These are phyloP conservation scores for Ambrosiella cleistominuta DNA, from an alignment of 2,329 filamentous ascomycete species.

Conservation along the genomic window DNA sequence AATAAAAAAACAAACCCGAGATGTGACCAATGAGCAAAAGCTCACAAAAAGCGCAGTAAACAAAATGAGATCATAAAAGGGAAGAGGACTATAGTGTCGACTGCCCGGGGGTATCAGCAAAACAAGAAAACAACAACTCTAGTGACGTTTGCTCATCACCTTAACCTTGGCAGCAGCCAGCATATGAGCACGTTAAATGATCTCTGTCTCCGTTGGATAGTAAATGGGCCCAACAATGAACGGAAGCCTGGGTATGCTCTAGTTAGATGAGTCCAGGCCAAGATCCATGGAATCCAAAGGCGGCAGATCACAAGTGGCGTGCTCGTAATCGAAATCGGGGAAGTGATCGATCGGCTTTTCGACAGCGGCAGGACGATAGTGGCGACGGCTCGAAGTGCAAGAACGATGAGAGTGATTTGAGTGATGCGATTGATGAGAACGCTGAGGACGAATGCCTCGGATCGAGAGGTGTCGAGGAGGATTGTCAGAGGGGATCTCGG, in stretches of 20 bases:
- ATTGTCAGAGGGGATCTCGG: conserved; percentile 12
- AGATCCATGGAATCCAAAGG: not conserved
- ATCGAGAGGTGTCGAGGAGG: conserved; percentile 8
- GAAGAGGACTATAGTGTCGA: not conserved
- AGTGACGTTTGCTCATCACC: conserved; percentile 3
- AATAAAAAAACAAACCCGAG: not conserved
- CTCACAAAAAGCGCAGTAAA: not conserved
- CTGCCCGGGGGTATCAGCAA: not conserved
- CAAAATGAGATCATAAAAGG: conserved; percentile 1
- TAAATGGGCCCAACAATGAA: conserved; percentile 3
- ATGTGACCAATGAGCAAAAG: not conserved
- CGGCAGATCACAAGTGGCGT: conserved; percentile 1
- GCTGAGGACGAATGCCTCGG: not conserved
- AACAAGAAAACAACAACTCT: not conserved
- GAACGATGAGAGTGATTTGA: not conserved
- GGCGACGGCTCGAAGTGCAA: not conserved
- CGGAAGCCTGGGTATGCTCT: not conserved
- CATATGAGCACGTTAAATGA: conserved; percentile 6
- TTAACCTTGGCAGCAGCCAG: conserved; percentile 6
- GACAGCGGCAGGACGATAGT: not conserved
- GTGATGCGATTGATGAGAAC: not conserved
- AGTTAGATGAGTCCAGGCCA: not conserved
- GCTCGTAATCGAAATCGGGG: conserved; percentile 10
- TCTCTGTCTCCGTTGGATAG: conserved; percentile 4
- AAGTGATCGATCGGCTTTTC: conserved; percentile 7